A percentile compares a stretch with the other conserved stretches of the same genome.
Conservation (phyloP, 495 filamentous ascomycete genomes). For the Lasiosphaeriaceae sp. region DNA sequence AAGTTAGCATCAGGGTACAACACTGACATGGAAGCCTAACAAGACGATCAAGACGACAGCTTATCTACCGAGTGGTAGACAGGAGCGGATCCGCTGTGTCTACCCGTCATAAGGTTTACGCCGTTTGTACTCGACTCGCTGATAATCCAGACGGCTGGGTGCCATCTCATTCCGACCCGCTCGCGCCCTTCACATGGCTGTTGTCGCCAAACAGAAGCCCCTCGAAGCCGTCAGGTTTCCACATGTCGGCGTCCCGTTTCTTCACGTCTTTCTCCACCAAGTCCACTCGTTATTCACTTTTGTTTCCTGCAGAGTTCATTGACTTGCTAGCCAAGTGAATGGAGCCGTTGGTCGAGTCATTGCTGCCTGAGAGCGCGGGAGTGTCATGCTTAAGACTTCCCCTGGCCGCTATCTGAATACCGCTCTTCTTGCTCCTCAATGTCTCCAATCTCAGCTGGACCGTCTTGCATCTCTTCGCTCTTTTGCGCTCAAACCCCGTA, state of each 20-base stretch:
- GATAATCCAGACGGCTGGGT: neutral
- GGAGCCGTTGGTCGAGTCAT: neutral
- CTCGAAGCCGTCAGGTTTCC: neutral
- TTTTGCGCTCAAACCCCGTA: neutral
- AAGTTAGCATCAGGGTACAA: neutral
- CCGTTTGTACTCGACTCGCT: neutral
- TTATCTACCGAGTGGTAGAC: neutral
- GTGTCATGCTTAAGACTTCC: neutral
- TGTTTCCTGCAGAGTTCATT: neutral
- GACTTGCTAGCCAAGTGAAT: neutral
- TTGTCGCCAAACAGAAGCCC: neutral
- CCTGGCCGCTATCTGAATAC: neutral
- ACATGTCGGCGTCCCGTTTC: neutral
- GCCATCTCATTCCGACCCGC: neutral
- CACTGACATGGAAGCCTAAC: neutral
- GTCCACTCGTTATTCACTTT: neutral
- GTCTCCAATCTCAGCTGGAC: neutral
- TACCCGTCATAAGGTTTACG: neutral
- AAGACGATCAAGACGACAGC: neutral
- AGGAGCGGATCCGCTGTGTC: neutral
- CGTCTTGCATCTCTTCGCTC: neutral
- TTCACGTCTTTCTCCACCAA: neutral
- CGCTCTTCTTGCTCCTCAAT: neutral
- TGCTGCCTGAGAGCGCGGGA: neutral
- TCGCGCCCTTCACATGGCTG: neutral